phyloP scores from a whole-genome alignment of 192 early-diverging fungal genomes.

The Chytriomyces sp. region DNA sequence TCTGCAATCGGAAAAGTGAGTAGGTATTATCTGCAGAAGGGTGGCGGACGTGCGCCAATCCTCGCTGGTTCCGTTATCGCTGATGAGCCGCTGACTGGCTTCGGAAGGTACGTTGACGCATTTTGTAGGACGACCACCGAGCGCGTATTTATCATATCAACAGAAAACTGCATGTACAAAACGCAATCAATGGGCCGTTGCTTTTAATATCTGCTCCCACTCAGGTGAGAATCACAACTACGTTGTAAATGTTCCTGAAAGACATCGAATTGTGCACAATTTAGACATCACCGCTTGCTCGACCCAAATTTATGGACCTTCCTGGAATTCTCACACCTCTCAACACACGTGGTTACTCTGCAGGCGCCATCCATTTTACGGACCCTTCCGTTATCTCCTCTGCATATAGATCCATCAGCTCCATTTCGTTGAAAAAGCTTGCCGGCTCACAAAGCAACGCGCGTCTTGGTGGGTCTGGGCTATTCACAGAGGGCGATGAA shows the following conservation, averaged over 20 bases:
- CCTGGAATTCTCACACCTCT: slow-evolving; percentile 29
- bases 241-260: too few species aligned
- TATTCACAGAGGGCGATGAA: slow-evolving; percentile 3
- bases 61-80: neutral
- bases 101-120: slow-evolving; percentile 20
- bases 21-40: too few species aligned
- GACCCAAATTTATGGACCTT: slow-evolving; percentile 37
- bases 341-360: slow-evolving; percentile 15
- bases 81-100: neutral
- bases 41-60: neutral
- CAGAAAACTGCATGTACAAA: neutral
- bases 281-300: neutral
- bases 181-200: neutral
- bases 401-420: neutral
- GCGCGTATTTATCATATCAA: neutral
- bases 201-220: slow-evolving; percentile 8
- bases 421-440: slow-evolving; percentile 4
- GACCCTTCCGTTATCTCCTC: neutral
- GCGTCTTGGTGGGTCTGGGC: slow-evolving; percentile 20
- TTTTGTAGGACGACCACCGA: neutral
- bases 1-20: slow-evolving; percentile 6
- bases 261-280: neutral
- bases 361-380: slow-evolving; percentile 18
- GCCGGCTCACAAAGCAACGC: slow-evolving; percentile 25
- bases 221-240: slow-evolving; percentile 12